Evolutionary conservation across 2,329 filamentous ascomycete species (phyloP).

Genomic region (Capronia americana): DNA sequence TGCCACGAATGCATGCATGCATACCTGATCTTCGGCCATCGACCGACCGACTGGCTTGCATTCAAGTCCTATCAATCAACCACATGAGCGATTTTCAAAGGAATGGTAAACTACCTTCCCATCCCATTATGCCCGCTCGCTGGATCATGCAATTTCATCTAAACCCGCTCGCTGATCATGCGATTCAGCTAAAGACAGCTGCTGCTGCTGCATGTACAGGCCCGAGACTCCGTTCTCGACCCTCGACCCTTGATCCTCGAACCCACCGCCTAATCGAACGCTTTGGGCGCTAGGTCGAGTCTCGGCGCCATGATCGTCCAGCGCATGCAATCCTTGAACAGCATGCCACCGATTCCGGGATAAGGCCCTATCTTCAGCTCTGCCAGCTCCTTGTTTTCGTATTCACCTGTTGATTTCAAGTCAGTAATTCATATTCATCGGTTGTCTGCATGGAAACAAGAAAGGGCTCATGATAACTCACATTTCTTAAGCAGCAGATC

Average conservation of each 20-base stretch:
- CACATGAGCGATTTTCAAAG: too few species aligned
- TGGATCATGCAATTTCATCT: too few species aligned
- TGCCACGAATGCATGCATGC: too few species aligned
- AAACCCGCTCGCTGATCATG: too few species aligned
- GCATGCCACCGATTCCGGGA: constrained; percentile 14
- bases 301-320: constrained; percentile 15
- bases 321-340: constrained; percentile 18
- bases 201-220: neutral
- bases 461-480: constrained; percentile 1
- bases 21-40: too few species aligned
- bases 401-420: neutral
- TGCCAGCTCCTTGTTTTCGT: neutral
- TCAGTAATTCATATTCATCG: neutral
- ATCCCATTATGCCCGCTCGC: too few species aligned
- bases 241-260: too few species aligned
- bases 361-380: constrained; percentile 1
- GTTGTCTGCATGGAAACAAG: neutral
- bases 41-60: too few species aligned
- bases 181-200: too few species aligned
- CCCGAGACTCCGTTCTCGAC: neutral
- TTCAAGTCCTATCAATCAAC: too few species aligned
- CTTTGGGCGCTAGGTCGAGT: neutral
- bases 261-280: neutral
- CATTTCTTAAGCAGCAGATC: constrained; percentile 8
- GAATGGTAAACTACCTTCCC: too few species aligned